Evolutionary conservation across 1,284 basidiomycete species (phyloP), one percentile per base, ranked within the genome.

Genomic region (Golubevia sp.): DNA sequence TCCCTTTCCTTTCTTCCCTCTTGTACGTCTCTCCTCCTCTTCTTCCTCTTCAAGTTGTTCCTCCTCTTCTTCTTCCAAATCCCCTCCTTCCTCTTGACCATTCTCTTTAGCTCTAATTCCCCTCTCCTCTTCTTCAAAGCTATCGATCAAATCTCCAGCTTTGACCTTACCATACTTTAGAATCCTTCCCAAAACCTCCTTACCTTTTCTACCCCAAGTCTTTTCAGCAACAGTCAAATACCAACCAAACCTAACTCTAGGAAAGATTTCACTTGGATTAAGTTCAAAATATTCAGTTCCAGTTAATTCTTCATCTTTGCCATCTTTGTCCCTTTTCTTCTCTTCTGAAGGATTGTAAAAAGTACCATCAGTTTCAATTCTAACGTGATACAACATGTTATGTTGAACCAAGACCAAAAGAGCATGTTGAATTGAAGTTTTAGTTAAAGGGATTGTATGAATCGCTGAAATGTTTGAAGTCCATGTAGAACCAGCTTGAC

Each of bases 361-460:
- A 44, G 38, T 44, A 44, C 38, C 38, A 44, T 44, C 38, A 13
- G 38, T 8, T 44, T 13, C 11, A 13, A 44, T 13, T 44, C 50
- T 67, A 49, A 67, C 66, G 66, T 83, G 81, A 69, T 74, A 80
- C 21, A 73, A 71, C 44, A 76, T 72, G 58, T 79, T 74, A 57
- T 83, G 77, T 66, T 83, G 81, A 27, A 83, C 71, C 25, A 83
- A 72, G 11, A 72, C 67, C 58, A 83, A 62, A 51, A 83, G 67
- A 48, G 77, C 68, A 58, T 79, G 77, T 52, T 80, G 73, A 26
- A 82, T 63, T 15, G 77, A 64, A 13, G 68, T 66, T 51, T 67
- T 61, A 1, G 71, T 67, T 2, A 78, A 56, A 4, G 70, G 63
- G 0, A 64, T 63, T 23, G 63, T 64, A n/a, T 68, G 69, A 64